Percentiles rank a stretch among this genome's conserved stretches.
Evolutionary conservation across 805 yeast genomes (phyloP).

Genomic region (Cyberlindnera sargentensis): DNA sequence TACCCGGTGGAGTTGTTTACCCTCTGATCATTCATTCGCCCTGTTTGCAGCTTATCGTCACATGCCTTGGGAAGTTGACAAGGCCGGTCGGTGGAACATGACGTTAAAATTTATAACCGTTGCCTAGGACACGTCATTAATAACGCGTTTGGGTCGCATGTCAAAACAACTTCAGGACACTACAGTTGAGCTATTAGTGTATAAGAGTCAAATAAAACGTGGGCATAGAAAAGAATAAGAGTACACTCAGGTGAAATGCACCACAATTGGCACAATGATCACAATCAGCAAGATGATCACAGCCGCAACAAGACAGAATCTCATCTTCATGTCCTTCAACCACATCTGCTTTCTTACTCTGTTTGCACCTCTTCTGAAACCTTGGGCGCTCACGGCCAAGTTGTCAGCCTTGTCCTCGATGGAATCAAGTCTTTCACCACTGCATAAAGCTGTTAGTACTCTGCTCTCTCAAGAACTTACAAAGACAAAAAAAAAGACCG

Average conservation of each 20-base stretch:
- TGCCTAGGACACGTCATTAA: too few species aligned
- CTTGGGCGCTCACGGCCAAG: constrained; percentile 86
- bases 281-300: constrained; percentile 79
- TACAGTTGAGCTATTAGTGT: too few species aligned
- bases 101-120: too few species aligned
- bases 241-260: constrained; percentile 52
- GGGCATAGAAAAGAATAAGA: too few species aligned
- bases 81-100: too few species aligned
- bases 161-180: too few species aligned
- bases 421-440: constrained; percentile 87
- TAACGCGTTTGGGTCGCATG: too few species aligned
- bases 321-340: constrained; percentile 98
- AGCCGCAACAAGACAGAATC: constrained; percentile 77
- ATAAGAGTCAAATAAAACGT: too few species aligned
- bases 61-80: too few species aligned
- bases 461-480: constrained; percentile 54
- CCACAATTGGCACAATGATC: constrained; percentile 86
- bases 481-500: background rate
- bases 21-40: too few species aligned
- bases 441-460: constrained; percentile 76
- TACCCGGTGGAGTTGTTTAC: too few species aligned
- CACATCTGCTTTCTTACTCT: constrained; percentile 98
- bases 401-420: constrained; percentile 92
- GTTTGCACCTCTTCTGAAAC: constrained; percentile 94
- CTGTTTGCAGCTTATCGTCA: too few species aligned